phyloP scores from a whole-genome alignment of 176 grass and related monocot genomes.

The Chloris gayana region DNA sequence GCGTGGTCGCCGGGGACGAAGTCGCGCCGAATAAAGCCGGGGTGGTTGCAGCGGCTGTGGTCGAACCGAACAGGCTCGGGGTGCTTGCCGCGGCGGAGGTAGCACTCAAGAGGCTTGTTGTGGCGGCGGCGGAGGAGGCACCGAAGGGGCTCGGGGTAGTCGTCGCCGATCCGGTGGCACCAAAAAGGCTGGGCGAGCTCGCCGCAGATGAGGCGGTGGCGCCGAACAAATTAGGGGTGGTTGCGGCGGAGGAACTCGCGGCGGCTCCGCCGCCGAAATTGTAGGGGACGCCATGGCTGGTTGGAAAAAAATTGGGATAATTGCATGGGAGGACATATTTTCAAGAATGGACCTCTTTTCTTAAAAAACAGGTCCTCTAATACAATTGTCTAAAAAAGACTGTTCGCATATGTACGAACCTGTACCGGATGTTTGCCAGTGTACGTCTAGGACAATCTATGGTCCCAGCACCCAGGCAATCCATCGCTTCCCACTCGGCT shows the following conservation, averaged over 20 bases:
- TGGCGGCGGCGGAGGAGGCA: not conserved
- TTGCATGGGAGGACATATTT: no score
- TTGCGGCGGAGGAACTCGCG: conserved; percentile 33
- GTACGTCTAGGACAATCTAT: no score
- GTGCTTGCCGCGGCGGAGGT: no score
- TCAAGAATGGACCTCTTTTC: no score
- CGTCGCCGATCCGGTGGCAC: not conserved
- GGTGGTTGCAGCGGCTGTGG: conserved; percentile 12
- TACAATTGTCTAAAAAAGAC: no score
- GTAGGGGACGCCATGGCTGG: conserved; percentile 65
- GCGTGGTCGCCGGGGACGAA: conserved; percentile 35
- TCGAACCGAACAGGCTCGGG: conserved; percentile 30
- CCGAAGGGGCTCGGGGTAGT: not conserved
- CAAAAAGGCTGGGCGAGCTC: not conserved
- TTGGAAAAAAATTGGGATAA: no score
- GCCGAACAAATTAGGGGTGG: conserved; percentile 39
- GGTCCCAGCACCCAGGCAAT: no score
- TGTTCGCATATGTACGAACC: no score
- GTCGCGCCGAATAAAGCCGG: conserved; percentile 33
- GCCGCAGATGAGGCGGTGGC: conserved; percentile 23
- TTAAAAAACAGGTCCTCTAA: no score
- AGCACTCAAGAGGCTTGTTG: no score
- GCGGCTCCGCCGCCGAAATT: conserved; percentile 41
- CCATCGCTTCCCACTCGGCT: no score
- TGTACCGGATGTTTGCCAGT: no score